Conservation (phyloP, 2,329 filamentous ascomycete species). For the Ceratocystis ficicola region DNA sequence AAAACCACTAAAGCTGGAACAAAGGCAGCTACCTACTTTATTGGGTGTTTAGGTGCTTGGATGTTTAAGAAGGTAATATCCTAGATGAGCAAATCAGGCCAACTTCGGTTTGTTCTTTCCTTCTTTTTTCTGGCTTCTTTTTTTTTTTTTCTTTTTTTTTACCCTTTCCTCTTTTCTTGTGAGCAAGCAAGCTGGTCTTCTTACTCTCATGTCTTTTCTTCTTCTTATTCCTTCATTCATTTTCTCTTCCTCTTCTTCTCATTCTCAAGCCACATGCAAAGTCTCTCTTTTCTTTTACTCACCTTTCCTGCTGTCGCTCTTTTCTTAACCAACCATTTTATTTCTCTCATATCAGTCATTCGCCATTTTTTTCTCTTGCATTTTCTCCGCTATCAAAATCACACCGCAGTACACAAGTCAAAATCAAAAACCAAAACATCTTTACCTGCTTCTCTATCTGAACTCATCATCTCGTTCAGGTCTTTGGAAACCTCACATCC, state of each 20-base stretch:
- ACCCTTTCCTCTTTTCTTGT: background rate
- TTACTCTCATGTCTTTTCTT: background rate
- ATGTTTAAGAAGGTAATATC: conserved; percentile 13
- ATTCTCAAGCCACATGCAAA: background rate
- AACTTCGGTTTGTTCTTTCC: conserved; percentile 1
- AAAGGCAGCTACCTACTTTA: conserved; percentile 1
- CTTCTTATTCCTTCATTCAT: background rate
- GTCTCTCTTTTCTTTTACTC: background rate
- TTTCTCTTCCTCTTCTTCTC: background rate
- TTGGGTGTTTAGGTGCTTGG: background rate
- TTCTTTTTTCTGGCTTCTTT: background rate
- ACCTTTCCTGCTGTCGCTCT: background rate
- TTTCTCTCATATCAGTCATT: conserved; percentile 1
- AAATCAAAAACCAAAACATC: too few relatives aligned
- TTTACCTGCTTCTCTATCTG: background rate
- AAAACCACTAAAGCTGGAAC: background rate
- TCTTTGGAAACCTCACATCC: background rate
- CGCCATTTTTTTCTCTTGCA: background rate
- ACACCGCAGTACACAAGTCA: background rate
- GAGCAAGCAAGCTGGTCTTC: conserved; percentile 11
- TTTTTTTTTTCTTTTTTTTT: background rate
- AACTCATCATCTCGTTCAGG: background rate
- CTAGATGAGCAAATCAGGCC: background rate
- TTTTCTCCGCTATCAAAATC: background rate
- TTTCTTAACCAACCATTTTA: background rate